Conservation (phyloP, 352 stramenopile species). For the Thraustochytrium striatum region DNA sequence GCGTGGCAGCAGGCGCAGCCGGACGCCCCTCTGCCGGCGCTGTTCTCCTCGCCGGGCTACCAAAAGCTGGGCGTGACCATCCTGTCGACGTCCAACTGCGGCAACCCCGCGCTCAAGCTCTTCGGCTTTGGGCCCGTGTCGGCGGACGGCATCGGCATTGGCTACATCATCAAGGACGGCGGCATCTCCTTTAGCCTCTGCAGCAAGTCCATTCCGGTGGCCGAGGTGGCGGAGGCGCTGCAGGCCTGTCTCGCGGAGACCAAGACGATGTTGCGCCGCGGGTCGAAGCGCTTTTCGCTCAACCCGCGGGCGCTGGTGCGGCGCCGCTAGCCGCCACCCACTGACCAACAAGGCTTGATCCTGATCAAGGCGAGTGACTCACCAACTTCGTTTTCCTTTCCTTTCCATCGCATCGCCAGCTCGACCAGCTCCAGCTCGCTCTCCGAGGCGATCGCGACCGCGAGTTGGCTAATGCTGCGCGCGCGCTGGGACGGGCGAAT, state of each 20-base stretch:
- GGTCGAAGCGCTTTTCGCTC: neutral
- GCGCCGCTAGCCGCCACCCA: no score
- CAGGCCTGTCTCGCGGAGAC: neutral
- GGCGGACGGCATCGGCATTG: conserved; percentile 88
- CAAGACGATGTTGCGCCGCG: neutral
- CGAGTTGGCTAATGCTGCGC: no score
- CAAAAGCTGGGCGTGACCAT: conserved; percentile 86
- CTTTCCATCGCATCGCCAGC: no score
- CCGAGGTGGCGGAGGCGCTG: neutral
- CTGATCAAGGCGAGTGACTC: no score
- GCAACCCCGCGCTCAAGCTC: conserved; percentile 84
- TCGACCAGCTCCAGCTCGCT: no score
- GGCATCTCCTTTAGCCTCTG: conserved; percentile 72
- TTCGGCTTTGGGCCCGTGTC: conserved; percentile 90
- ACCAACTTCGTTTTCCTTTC: no score
- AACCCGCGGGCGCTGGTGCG: neutral
- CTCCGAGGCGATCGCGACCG: no score
- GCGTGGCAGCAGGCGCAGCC: conserved; percentile 60
- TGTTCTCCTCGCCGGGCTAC: conserved; percentile 82
- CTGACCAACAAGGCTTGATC: no score
- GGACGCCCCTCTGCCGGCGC: conserved; percentile 57
- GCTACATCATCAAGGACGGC: conserved; percentile 95
- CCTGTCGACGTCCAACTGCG: conserved; percentile 91
- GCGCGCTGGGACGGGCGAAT: no score
- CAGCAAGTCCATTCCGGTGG: conserved; percentile 19